Base-by-base conservation (phyloP, 768 basidiomycete genomes). In the Boletus rubescentipes region DNA sequence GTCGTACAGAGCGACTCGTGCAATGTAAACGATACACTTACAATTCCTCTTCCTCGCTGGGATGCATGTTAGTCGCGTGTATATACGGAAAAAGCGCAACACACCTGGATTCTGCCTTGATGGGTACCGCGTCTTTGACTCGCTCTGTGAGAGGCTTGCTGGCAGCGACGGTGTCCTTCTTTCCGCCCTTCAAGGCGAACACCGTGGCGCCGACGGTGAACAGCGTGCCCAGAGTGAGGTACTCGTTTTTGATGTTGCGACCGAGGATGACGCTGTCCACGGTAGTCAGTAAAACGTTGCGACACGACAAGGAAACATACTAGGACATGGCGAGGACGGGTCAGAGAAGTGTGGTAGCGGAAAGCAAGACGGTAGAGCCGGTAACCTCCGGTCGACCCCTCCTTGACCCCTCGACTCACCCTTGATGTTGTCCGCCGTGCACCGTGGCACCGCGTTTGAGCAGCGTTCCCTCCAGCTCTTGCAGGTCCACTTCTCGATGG, bases 31-130 rank as follows among this genome's bases (percentile, higher is more conserved):
- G 34, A 37, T 38, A 60, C 68, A 83, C 82, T 71, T 75, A 93
- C 91, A 93, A 93, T 59, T 85, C 77, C 67, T 90, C 91, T 69
- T 93, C 91, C 70, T 93, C 89, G 57, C 89, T 92, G 48, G 45
- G 30, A 45, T 11, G 43, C 7, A 9, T 30, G 9, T 67, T 8
- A 68, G 61, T 35, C 3, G 16, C 18, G 35, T 12, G 38, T 29
- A 10, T 11, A 43, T 8, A 21, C 16, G 12, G 3, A 40, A 45
- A 23, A 20, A 11, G 9, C n/a, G 39, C 40, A 23, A 80, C 86
- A 67, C 69, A 88, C 90, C 79, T 85, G 34, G 87, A 90, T 43
- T 80, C 73, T 52, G 86, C 84, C 52, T 78, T 80, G 39, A 89
- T 70, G 41, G 84, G 84, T 31, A 89, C 84, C 23, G 78, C 75